Evolutionary conservation across 2,329 filamentous ascomycete genomes (phyloP).

Genomic region (Tricladium varicosporioides): DNA sequence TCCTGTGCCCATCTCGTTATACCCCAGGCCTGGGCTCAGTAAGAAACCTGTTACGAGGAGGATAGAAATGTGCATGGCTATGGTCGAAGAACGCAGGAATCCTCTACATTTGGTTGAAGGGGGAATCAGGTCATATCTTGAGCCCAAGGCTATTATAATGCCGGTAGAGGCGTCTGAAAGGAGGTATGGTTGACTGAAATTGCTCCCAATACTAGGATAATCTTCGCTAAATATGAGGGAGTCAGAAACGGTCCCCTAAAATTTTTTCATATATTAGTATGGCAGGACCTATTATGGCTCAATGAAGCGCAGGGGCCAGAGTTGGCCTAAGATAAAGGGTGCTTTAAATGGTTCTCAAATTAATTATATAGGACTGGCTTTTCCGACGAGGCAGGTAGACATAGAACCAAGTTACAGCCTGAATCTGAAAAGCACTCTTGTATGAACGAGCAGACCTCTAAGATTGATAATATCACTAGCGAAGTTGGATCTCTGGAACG

Average conservation of each 20-base stretch:
- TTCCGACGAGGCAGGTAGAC: neutral
- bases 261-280: neutral
- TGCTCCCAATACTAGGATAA: neutral
- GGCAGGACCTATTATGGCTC: neutral
- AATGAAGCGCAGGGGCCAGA: neutral
- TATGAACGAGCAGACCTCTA: neutral
- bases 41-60: neutral
- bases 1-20: constrained; percentile 1
- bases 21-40: neutral
- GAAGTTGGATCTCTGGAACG: neutral
- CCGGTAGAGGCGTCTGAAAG: neutral
- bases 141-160: neutral
- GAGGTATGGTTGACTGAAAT: neutral
- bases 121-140: neutral
- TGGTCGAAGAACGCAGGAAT: constrained; percentile 1
- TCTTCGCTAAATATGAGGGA: neutral
- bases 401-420: neutral
- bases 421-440: neutral
- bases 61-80: constrained; percentile 4
- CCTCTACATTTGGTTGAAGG: neutral
- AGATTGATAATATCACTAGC: neutral
- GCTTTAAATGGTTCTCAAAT: neutral
- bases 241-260: neutral
- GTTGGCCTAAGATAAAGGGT: neutral
- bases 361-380: neutral